Evolutionary conservation across 2,329 filamentous ascomycete genomes (phyloP).

Genomic region (Ilyonectria mors-panacis): DNA sequence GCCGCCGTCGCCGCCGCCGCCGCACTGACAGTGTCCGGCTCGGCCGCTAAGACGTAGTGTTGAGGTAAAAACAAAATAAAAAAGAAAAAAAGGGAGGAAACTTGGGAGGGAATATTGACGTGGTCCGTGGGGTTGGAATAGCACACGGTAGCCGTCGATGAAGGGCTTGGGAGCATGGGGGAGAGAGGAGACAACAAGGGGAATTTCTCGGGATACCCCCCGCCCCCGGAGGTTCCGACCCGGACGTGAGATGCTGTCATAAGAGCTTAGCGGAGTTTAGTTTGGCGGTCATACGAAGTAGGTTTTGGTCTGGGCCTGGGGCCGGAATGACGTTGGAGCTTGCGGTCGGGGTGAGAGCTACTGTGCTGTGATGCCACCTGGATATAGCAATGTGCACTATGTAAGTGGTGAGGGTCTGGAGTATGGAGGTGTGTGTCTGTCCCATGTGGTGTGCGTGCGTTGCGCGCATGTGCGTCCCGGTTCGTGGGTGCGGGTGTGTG

Average conservation of each 20-base stretch:
- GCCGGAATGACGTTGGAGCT: conserved; percentile 21
- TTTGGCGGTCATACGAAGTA: neutral
- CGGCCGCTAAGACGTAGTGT: neutral
- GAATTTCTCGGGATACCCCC: neutral
- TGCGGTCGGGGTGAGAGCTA: conserved; percentile 22
- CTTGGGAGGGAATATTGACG: neutral
- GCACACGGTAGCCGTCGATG: neutral
- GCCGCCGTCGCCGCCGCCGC: neutral
- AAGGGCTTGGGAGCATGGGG: neutral
- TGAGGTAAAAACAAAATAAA: conserved; percentile 2
- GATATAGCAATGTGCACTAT: neutral
- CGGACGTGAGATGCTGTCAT: neutral
- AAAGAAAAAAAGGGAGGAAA: neutral
- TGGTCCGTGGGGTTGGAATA: neutral
- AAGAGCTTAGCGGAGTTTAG: neutral
- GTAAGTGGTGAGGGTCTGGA: neutral
- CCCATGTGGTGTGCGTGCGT: neutral
- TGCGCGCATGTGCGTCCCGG: neutral
- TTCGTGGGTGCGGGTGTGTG: neutral
- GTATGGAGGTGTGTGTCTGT: neutral
- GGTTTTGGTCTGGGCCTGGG: neutral
- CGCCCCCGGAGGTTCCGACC: neutral
- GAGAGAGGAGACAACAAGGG: neutral
- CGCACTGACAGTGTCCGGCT: neutral
- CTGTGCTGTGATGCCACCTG: conserved; percentile 6